Evolutionary conservation across 1,284 basidiomycete genomes (phyloP).

Genomic region (Xerocomus amazonicus): DNA sequence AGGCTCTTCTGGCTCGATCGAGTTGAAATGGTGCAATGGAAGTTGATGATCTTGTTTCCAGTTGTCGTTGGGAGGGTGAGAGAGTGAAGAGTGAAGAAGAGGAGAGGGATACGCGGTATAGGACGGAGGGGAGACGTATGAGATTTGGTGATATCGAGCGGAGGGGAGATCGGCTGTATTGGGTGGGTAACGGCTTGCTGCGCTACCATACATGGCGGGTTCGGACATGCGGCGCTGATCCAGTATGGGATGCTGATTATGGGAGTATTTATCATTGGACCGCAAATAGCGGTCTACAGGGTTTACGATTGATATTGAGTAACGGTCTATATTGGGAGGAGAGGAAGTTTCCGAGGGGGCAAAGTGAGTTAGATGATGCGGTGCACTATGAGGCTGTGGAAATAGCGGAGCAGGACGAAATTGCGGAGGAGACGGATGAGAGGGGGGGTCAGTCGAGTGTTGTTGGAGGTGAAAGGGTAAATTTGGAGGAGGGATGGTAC

Average conservation of each 20-base stretch:
- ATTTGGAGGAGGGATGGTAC: neutral
- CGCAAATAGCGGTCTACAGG: constrained; percentile 34
- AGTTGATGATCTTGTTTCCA: constrained; percentile 32
- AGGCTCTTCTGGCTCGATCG: constrained; percentile 40
- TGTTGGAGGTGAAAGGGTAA: constrained; percentile 2
- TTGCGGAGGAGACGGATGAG: constrained; percentile 44
- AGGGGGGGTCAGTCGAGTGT: constrained; percentile 31
- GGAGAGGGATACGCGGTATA: constrained; percentile 29
- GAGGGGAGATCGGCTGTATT: constrained; percentile 25
- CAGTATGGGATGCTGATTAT: constrained; percentile 34
- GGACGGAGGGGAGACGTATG: constrained; percentile 31
- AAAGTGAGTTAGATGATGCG: constrained; percentile 43
- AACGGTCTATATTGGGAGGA: constrained; percentile 37
- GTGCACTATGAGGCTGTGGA: constrained; percentile 42
- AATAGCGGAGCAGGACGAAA: constrained; percentile 37
- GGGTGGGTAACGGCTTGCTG: constrained; percentile 22
- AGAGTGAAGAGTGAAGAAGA: constrained; percentile 40
- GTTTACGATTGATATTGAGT: constrained; percentile 30
- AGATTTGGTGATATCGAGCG: constrained; percentile 29
- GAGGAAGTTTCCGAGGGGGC: constrained; percentile 37
- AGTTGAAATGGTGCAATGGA: constrained; percentile 29
- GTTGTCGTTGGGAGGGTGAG: constrained; percentile 39
- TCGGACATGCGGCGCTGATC: constrained; percentile 66
- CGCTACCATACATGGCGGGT: constrained; percentile 43
- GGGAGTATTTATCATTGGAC: constrained; percentile 39